phyloP scores from a whole-genome alignment of 371 early-diverging fungal species.

The Haplosporangium sp. region DNA sequence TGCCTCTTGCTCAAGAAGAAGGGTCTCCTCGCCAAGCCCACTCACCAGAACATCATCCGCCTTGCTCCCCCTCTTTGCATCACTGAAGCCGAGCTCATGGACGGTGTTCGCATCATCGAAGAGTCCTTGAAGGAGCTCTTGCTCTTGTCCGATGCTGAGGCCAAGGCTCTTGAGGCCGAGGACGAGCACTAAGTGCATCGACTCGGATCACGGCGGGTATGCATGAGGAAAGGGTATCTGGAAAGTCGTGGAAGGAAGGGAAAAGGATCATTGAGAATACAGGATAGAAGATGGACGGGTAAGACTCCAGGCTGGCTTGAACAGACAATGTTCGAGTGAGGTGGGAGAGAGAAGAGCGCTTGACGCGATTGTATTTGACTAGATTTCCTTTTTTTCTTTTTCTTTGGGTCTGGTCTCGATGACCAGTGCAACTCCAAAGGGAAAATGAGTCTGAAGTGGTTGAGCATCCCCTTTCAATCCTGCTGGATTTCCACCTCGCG shows the following conservation, averaged over 20 bases:
- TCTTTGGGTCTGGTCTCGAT: slow-evolving; percentile 24
- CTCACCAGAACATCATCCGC: slow-evolving; percentile 98
- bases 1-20: slow-evolving; percentile 92
- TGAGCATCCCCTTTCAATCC: slow-evolving; percentile 37
- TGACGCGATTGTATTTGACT: slow-evolving; percentile 55
- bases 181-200: slow-evolving; percentile 40
- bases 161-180: slow-evolving; percentile 55
- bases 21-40: slow-evolving; percentile 97
- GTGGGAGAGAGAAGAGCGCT: slow-evolving; percentile 56
- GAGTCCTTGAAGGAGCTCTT: slow-evolving; percentile 77
- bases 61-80: slow-evolving; percentile 96
- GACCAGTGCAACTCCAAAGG: slow-evolving; percentile 19
- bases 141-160: slow-evolving; percentile 65
- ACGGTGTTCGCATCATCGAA: slow-evolving; percentile 87
- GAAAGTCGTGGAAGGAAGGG: slow-evolving; percentile 18
- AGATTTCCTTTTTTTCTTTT: slow-evolving; percentile 57
- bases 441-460: slow-evolving; percentile 59
- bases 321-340: slow-evolving; percentile 28
- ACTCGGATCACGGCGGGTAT: background rate
- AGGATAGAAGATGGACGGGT: slow-evolving; percentile 35
- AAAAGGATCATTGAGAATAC: slow-evolving; percentile 36
- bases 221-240: slow-evolving; percentile 11
- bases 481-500: slow-evolving; percentile 45
- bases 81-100: slow-evolving; percentile 86
- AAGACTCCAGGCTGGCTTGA: slow-evolving; percentile 26